A percentile compares a stretch with the other conserved stretches of the same genome.
Evolutionary conservation across 2,329 filamentous ascomycete species (phyloP).

Genomic region (Paecilomyces fulvus): DNA sequence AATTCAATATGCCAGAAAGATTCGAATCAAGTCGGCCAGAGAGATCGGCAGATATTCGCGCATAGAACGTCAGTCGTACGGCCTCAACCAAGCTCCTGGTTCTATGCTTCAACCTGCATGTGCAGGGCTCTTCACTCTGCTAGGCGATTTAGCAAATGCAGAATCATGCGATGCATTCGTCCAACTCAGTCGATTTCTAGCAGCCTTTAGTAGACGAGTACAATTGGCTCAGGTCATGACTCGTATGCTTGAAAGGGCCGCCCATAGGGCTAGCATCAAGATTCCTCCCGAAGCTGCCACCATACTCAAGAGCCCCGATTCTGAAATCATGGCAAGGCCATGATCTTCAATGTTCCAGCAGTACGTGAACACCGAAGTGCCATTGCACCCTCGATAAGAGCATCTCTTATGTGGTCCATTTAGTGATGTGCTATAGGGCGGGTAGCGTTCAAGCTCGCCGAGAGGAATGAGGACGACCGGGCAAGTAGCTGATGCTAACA

Average conservation of each 20-base stretch:
- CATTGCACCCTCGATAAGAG: background rate
- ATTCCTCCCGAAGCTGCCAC: constrained; percentile 16
- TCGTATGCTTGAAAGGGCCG: constrained; percentile 12
- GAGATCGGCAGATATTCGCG: constrained; percentile 20
- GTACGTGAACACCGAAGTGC: background rate
- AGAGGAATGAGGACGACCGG: background rate
- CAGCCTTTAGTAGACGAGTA: constrained; percentile 16
- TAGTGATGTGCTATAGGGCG: background rate
- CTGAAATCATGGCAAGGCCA: background rate
- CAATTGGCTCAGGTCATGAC: constrained; percentile 14
- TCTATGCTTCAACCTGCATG: constrained; percentile 18
- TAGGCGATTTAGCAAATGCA: constrained; percentile 13
- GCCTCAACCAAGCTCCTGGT: constrained; percentile 19
- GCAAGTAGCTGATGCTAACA: background rate
- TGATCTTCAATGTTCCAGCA: background rate
- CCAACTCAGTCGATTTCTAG: constrained; percentile 19
- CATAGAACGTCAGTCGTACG: constrained; percentile 19
- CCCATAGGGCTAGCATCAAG: constrained; percentile 6
- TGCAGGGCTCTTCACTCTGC: constrained; percentile 14
- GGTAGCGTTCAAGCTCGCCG: background rate
- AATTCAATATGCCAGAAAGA: constrained; percentile 7
- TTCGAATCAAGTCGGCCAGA: constrained; percentile 13
- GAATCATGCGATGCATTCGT: constrained; percentile 16
- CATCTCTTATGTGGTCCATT: background rate
- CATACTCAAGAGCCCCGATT: constrained; percentile 8